Evolutionary conservation across 108 stramenopile genomes (phyloP).

Genomic region (Skeletonema tropicum): DNA sequence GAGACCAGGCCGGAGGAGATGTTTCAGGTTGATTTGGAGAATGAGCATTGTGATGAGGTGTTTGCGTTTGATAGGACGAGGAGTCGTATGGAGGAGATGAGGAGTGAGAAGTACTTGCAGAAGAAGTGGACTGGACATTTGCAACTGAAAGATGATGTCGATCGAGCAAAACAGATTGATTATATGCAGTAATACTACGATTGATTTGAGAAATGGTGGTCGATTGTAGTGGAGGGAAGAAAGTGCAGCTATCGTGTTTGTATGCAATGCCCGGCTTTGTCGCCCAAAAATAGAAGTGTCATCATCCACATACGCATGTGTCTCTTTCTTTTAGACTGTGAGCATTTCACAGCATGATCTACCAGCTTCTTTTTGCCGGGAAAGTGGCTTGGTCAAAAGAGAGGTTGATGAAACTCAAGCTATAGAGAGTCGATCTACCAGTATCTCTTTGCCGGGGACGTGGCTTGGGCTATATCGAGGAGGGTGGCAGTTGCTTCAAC

Average conservation of each 20-base stretch:
- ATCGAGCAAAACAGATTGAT: background rate
- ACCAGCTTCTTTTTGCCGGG: background rate
- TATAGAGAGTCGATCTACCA: background rate
- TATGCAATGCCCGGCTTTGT: background rate
- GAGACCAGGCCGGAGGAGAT: constrained; percentile 46
- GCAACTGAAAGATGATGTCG: background rate
- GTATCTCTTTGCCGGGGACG: background rate
- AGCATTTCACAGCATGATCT: background rate
- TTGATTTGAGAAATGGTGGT: background rate
- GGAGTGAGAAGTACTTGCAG: constrained; percentile 69
- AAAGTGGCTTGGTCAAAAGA: background rate
- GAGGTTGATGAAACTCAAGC: too few relatives aligned
- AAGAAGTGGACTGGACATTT: constrained; percentile 51
- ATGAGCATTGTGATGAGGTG: constrained; percentile 83
- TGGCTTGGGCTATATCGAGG: background rate
- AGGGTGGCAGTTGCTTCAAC: background rate
- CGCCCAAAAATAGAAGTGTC: background rate
- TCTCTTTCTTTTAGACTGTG: background rate
- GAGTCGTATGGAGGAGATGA: constrained; percentile 94
- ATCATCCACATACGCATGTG: constrained; percentile 1
- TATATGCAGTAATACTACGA: background rate
- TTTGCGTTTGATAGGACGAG: constrained; percentile 95
- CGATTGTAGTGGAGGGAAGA: background rate
- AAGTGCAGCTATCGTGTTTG: background rate
- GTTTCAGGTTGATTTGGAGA: constrained; percentile 53